Base-by-base conservation (phyloP, 495 filamentous ascomycete species). In the Apiosordaria backusii region DNA sequence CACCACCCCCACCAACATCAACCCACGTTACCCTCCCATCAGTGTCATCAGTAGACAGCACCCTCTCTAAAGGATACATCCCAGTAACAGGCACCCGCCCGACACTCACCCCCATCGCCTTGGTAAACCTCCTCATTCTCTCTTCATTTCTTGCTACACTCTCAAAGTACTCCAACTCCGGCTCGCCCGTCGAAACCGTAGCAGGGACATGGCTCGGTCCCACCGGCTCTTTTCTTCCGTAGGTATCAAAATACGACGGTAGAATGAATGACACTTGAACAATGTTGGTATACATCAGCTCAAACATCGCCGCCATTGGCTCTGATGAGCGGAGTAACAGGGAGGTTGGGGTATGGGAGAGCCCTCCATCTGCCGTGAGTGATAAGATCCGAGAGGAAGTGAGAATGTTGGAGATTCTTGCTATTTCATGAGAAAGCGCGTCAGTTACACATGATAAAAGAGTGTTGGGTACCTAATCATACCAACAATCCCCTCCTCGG, bases 201-300 rank as follows among this genome's bases (percentile, higher is more conserved):
- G 71, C 62, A 2, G 78, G 78, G 29, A 75, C 69, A 55, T 72
- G 64, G 23, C 57, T 63, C 22, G 69, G 69, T 4, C 71, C 71
- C 24, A 60, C 24, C 3, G 78, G 78, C 35, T 74, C 65, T 16
- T 54, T 40, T 2, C 70, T 71, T n/a, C 75, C 75, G 62, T 80
- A 74, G 21, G 70, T 71, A 24, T 72, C 69, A 40, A 79, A 80
- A 65, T 72, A 79, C 21, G 57, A 57, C 0, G 78, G 75, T 6
- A 79, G 67, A 26, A 69, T 67, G 1, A 68, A 58, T 6, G 67
- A 69, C 5, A 68, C 67, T 16, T 59, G 50, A 53, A 73, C 65
- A 27, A 78, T 60, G 40, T 76, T 71, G 45, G 72, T 75, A 67
- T 65, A 72, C 55, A 97, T 78, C 1, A 91, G 53, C 89, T 91